Base-by-base conservation (phyloP, 176 grass and related monocot genomes). In the Oropetium thomaeum region DNA sequence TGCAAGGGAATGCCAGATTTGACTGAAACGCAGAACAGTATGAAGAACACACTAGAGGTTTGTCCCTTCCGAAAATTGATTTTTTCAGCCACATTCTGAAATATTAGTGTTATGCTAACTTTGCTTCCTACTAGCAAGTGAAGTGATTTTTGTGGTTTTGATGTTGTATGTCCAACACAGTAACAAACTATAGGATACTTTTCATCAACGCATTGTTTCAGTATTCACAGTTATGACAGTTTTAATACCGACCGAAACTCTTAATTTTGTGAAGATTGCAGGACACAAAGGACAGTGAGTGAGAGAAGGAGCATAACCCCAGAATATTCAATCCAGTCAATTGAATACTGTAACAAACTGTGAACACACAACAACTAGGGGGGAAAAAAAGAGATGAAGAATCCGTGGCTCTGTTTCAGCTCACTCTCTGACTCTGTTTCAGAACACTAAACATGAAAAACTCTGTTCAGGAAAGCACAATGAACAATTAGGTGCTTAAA, bases 251-350 rank as follows among this genome's bases (percentile, higher is more conserved):
- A 22, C 41, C 62, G 10, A 53, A 38, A 53, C 45, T 55, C 29
- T 25, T 43, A 20, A 11, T 75, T 23, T n/a, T 81, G 28, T 57
- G 78, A 76, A 38, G 51, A 30, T n/a, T 47, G 23, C 48, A 51
- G 65, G 65, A 58, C 65, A 77, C 9, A 33, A 15, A 45, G 47
- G 59, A n/a, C n/a, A n/a, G n/a, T n/a, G n/a, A 30, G 39, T 62
- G 52, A 69, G 26, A 58, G 5, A 25, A 11, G 27, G 38, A 58
- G 73, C 54, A 44, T 42, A 65, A 49, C 57, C 23, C 83, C 73
- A 60, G 19, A 26, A 67, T 78, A 83, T 43, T 74, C 60, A 87
- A 83, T 79, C 54, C 5, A 82, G n/a, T n/a, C n/a, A n/a, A n/a
- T n/a, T n/a, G n/a, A n/a, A n/a, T n/a, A n/a, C n/a, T n/a, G n/a